Evolutionary conservation across 202 grass and related monocot genomes (phyloP), one percentile per base, ranked within the genome.

Genomic region (Carex sylvatica): DNA sequence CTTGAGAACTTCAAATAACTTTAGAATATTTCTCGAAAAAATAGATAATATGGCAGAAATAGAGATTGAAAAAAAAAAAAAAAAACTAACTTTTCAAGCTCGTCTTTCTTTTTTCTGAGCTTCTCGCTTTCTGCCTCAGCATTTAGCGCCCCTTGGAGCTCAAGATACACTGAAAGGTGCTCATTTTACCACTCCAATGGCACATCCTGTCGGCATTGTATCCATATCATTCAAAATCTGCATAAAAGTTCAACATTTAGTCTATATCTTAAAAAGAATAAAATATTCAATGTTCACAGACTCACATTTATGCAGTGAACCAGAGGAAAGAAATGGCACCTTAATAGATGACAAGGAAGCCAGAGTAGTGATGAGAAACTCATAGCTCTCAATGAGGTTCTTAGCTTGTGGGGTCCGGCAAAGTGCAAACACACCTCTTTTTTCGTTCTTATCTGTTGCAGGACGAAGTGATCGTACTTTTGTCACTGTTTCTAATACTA

Each of bases 141-240:
- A 89, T 98, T 88, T 16, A 98, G 80, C 85, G 91, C 91, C 70
- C 92, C 95, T 86, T 91, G 92, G 31, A 97, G 92, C 81, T 98
- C 88, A 67, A 98, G 95, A 87, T 91, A 95, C 24, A 98, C 87
- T 23, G 92, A 91, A 24, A 98, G 75, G 74, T 91, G 86, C 87
- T 93, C 94, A 49, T 93, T 95, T 95, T 42, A 98, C 86, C 70
- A 98, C 92, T 68, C 86, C 89, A 78, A 93, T 92, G 61, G 92
- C 84, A 79, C 87, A 98, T 65, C 94, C 92, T 0, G 84, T 33
- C 22, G 91, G 95, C 82, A 82, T 82, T 61, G 84, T 82, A 81
- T 93, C 91, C 3, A 66, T 84, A 71, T 93, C 91, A 35, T 70
- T 87, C 65, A 95, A 71, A 79, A 90, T 88, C 91, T 98, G 79